A percentile compares a stretch with the other conserved stretches of the same genome.
phyloP scores from a whole-genome alignment of 371 early-diverging fungal species.

The Syncephalastrum contaminatum region DNA sequence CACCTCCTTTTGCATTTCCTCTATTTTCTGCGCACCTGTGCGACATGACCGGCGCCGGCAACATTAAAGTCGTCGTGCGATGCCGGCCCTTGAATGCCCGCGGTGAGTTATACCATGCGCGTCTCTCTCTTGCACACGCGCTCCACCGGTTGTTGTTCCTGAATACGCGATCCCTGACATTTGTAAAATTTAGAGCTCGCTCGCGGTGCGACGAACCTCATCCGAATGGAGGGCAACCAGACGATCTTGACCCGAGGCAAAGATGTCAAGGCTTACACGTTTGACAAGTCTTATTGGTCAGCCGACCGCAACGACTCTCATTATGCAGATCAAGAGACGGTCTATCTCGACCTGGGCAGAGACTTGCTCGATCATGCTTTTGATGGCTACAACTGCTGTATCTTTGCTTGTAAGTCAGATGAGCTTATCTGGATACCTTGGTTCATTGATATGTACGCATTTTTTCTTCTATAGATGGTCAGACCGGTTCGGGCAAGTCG shows the following conservation, averaged over 20 bases:
- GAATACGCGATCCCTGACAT: background rate
- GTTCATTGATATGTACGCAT: too few species aligned
- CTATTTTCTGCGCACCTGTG: slow-evolving; percentile 2
- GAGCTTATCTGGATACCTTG: too few species aligned
- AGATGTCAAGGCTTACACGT: slow-evolving; percentile 65
- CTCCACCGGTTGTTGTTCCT: slow-evolving; percentile 4
- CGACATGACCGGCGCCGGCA: slow-evolving; percentile 35
- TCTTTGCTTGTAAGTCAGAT: slow-evolving; percentile 73
- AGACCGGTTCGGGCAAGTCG: slow-evolving; percentile 82
- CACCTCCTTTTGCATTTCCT: background rate
- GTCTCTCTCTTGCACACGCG: background rate
- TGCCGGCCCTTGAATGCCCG: slow-evolving; percentile 76
- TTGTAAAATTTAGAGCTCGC: slow-evolving; percentile 46
- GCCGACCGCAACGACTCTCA: slow-evolving; percentile 55
- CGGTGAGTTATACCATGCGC: slow-evolving; percentile 38
- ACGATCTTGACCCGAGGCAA: slow-evolving; percentile 59
- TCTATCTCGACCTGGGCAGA: slow-evolving; percentile 77
- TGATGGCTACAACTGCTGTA: slow-evolving; percentile 83
- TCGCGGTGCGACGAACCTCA: slow-evolving; percentile 54
- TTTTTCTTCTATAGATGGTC: slow-evolving; percentile 80
- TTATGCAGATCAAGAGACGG: slow-evolving; percentile 71
- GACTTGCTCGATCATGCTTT: slow-evolving; percentile 83
- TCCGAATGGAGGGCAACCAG: slow-evolving; percentile 67
- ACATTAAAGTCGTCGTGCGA: slow-evolving; percentile 80
- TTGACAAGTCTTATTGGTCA: slow-evolving; percentile 84